Evolutionary conservation across 768 basidiomycete genomes (phyloP), one percentile per base, ranked within the genome.

Genomic region (Mycena crocata): DNA sequence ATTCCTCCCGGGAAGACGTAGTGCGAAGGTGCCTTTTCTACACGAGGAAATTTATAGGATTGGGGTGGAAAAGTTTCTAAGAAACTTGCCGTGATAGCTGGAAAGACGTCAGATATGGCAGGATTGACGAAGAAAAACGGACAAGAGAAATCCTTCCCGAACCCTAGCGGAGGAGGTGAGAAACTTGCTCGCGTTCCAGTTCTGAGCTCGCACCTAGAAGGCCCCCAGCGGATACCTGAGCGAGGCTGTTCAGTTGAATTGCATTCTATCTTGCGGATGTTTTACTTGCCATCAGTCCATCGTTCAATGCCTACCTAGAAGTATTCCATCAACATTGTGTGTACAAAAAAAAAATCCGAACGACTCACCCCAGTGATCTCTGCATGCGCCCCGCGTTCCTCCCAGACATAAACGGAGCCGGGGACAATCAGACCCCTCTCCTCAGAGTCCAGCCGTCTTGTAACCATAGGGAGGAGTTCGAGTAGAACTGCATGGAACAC

Each of bases 331-430:
- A 68, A 49, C 51, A 51, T 50, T 37, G 5, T 28, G 34, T 42
- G 26, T 23, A n/a, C 54, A 19, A 28, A n/a, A 30, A 24, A 14
- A 23, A 28, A 24, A 15, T 48, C 49, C 40, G 21, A 44, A 54
- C 4, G 40, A 79, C 86, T 75, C 78, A 93, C 91, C 68, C 92
- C 91, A 63, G 90, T 91, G 31, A 90, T 81, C 68, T 92, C 92
- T 52, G 89, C 83, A 62, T 90, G 87, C 42, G 90, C 87, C 0
- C 89, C 89, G 59, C 93, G 84, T 77, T 94, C 93, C 74, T 94
- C 93, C 92, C 93, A 94, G 19, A 94, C 93, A 71, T 92, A 94
- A 9, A 93, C 89, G 55, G 87, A 88, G 23, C 93, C 93, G 10
- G 92, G 85, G n/a, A 84, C 74, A 60, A 94, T 92, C 62, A 86